These are phyloP conservation scores for Tulasnella calospora DNA, from an alignment of 768 basidiomycete species.

Conservation along the genomic window DNA sequence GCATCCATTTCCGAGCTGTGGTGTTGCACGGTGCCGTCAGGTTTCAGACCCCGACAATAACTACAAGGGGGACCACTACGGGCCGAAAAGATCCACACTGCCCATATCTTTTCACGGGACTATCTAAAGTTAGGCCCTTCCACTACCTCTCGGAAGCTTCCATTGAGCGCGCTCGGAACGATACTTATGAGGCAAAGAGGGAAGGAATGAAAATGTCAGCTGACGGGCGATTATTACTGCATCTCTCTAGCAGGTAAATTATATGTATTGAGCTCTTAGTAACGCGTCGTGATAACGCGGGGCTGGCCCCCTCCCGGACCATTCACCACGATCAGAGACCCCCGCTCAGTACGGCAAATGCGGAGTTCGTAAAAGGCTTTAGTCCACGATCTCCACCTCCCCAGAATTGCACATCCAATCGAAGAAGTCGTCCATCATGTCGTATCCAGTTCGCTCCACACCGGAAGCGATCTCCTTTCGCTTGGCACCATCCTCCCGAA, in stretches of 20 bases:
- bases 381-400: conserved; percentile 17
- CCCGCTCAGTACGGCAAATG: neutral
- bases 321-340: neutral
- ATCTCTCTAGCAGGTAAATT: neutral
- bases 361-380: neutral
- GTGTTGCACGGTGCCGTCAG: too few relatives aligned
- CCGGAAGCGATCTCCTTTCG: neutral
- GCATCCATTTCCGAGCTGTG: neutral
- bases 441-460: neutral
- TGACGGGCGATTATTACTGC: neutral
- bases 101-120: neutral
- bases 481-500: neutral
- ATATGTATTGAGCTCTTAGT: neutral
- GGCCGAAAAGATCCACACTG: neutral
- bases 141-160: neutral
- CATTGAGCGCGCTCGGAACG: neutral
- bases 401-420: conserved; percentile 24
- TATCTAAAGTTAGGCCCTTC: neutral
- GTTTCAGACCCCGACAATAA: too few relatives aligned
- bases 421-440: conserved; percentile 14
- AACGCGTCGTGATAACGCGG: neutral
- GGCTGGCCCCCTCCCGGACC: neutral
- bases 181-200: neutral
- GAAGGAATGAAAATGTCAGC: neutral
- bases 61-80: neutral